A percentile compares a stretch with the other conserved stretches of the same genome.
These are phyloP conservation scores for Berkeleyomyces rouxiae DNA, from an alignment of 2,329 filamentous ascomycete genomes.

Conservation along the genomic window DNA sequence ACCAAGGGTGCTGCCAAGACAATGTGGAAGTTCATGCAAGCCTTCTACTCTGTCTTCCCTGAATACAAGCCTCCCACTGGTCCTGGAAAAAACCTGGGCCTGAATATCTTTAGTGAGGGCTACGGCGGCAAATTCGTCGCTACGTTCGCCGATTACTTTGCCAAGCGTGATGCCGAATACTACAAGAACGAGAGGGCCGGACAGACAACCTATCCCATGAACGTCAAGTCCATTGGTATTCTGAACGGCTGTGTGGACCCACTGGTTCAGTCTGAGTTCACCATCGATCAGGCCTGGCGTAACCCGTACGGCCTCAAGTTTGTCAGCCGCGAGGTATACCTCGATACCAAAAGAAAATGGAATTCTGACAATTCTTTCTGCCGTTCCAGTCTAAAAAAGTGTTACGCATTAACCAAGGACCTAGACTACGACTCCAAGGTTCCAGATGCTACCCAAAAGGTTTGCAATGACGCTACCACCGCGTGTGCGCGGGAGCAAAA, in stretches of 20 bases:
- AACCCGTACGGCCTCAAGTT: constrained; percentile 49
- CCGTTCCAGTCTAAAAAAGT: background rate
- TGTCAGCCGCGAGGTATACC: constrained; percentile 23
- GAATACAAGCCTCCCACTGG: constrained; percentile 31
- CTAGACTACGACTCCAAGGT: constrained; percentile 28
- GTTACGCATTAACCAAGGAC: constrained; percentile 19
- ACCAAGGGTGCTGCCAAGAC: constrained; percentile 39
- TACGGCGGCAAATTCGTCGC: constrained; percentile 57
- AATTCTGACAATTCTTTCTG: background rate
- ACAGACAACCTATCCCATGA: constrained; percentile 19
- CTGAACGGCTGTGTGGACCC: constrained; percentile 56
- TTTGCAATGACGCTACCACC: constrained; percentile 18
- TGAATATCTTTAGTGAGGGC: constrained; percentile 53
- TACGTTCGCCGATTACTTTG: constrained; percentile 40
- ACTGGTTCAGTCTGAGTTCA: constrained; percentile 40
- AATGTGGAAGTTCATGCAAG: constrained; percentile 49
- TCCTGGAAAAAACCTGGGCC: background rate
- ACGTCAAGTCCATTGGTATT: constrained; percentile 47
- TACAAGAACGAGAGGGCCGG: background rate
- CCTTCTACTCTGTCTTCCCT: constrained; percentile 41
- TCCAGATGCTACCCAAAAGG: background rate
- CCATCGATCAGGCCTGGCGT: constrained; percentile 39
- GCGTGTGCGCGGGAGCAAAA: background rate
- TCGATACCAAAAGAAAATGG: constrained; percentile 16
- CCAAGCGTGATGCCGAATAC: constrained; percentile 42